Percentiles rank a stretch among this genome's conserved stretches.
phyloP scores from a whole-genome alignment of 1,284 basidiomycete species.

The Cutaneotrichosporon sp. region DNA sequence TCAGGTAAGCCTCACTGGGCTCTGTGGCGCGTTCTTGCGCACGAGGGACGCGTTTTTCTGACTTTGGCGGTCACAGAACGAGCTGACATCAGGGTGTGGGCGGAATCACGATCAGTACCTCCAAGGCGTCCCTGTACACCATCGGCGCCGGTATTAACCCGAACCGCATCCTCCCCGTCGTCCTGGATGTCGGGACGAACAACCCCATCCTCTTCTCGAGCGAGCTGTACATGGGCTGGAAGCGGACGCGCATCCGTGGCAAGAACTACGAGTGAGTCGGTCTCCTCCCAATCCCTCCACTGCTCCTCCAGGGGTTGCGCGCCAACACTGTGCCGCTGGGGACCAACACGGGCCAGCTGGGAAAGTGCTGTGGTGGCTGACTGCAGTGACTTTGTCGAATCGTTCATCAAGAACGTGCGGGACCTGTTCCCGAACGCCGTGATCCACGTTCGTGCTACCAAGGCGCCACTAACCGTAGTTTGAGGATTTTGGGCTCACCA shows the following conservation, averaged over 20 bases:
- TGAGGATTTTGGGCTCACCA: conserved; percentile 58
- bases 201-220: conserved; percentile 59
- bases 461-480: conserved; percentile 40
- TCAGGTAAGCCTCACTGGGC: not conserved
- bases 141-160: conserved; percentile 80
- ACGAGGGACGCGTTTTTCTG: too few relatives aligned
- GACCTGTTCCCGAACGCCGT: conserved; percentile 54
- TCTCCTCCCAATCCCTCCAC: too few relatives aligned
- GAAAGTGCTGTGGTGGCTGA: not conserved
- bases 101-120: conserved; percentile 67
- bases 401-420: conserved; percentile 55
- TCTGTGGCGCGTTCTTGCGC: too few relatives aligned
- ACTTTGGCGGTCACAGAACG: not conserved
- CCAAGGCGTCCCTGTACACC: conserved; percentile 82
- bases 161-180: conserved; percentile 61
- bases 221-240: conserved; percentile 55
- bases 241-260: conserved; percentile 53
- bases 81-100: conserved; percentile 52
- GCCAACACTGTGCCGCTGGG: not conserved
- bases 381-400: conserved; percentile 45
- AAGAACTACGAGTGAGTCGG: conserved; percentile 49
- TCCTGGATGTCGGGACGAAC: conserved; percentile 75
- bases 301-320: too few relatives aligned
- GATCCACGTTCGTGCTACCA: conserved; percentile 37
- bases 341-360: not conserved